Percentiles rank a stretch among this genome's conserved stretches.
Evolutionary conservation across 805 yeast genomes (phyloP).

Genomic region (Wickerhamomyces canadensis): DNA sequence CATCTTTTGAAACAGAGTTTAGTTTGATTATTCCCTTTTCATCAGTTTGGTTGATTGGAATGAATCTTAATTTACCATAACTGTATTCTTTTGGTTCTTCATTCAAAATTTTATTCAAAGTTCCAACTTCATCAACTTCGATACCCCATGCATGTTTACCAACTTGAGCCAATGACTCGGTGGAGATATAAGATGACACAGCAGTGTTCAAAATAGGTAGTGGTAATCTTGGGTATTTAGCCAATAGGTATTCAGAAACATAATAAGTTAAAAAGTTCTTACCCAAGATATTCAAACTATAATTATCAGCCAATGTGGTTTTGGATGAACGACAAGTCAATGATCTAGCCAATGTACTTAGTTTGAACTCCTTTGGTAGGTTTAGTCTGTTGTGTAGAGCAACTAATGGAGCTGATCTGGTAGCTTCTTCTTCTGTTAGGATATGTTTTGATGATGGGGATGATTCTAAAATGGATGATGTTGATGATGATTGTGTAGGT

Average conservation of each 20-base stretch:
- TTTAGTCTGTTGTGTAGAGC: slow-evolving; percentile 75
- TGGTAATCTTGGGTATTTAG: slow-evolving; percentile 88
- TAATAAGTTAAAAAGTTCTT: slow-evolving; percentile 69
- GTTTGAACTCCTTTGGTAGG: slow-evolving; percentile 51
- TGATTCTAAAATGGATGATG: neutral
- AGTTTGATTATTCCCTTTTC: slow-evolving; percentile 49
- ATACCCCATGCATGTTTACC: slow-evolving; percentile 83
- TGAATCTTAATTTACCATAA: slow-evolving; percentile 64
- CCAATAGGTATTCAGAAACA: slow-evolving; percentile 65
- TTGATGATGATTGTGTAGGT: neutral
- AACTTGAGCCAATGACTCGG: slow-evolving; percentile 54
- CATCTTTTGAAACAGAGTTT: slow-evolving; percentile 26
- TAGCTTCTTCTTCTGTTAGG: slow-evolving; percentile 46
- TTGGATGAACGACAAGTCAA: slow-evolving; percentile 53
- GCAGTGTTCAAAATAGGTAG: slow-evolving; percentile 69
- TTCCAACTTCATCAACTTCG: slow-evolving; percentile 61
- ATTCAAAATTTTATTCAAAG: slow-evolving; percentile 59
- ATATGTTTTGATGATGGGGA: slow-evolving; percentile 4
- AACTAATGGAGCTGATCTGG: slow-evolving; percentile 61
- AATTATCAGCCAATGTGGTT: slow-evolving; percentile 56
- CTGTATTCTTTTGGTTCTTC: slow-evolving; percentile 63
- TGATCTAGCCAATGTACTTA: slow-evolving; percentile 73
- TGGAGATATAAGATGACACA: slow-evolving; percentile 69
- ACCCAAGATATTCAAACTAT: slow-evolving; percentile 79
- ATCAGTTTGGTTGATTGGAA: slow-evolving; percentile 24